phyloP scores from a whole-genome alignment of 768 basidiomycete species.

The Pleurotus salmoneostramineus region DNA sequence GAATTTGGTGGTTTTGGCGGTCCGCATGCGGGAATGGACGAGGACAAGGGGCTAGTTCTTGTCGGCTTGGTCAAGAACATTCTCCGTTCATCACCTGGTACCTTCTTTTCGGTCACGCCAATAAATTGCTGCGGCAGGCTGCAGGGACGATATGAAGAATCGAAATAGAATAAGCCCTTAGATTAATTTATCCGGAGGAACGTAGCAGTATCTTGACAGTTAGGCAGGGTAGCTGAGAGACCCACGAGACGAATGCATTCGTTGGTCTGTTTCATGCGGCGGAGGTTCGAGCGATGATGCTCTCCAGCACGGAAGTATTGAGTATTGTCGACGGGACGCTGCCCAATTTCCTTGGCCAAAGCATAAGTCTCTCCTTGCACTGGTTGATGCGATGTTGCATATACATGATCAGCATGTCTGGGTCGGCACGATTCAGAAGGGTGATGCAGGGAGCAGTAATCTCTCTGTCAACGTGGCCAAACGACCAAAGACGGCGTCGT shows the following conservation, averaged over 20 bases:
- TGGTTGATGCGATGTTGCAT: constrained; percentile 95
- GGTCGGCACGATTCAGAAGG: constrained; percentile 96
- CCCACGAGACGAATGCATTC: constrained; percentile 94
- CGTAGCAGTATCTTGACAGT: constrained; percentile 95
- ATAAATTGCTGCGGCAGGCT: constrained; percentile 95
- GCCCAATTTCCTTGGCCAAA: constrained; percentile 96
- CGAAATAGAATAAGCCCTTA: constrained; percentile 96
- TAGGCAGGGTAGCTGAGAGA: constrained; percentile 97
- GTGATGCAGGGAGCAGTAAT: constrained; percentile 97
- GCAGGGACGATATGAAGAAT: constrained; percentile 90
- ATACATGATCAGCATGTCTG: constrained; percentile 75
- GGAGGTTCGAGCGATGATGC: constrained; percentile 83
- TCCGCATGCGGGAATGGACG: constrained; percentile 98
- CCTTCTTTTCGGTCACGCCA: constrained; percentile 96
- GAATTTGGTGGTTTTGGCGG: constrained; percentile 93
- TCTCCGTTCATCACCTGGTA: constrained; percentile 99
- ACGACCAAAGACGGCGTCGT: constrained; percentile 96
- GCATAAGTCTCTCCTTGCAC: constrained; percentile 87
- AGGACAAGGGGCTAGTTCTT: constrained; percentile 95
- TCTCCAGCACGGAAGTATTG: constrained; percentile 78
- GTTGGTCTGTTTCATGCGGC: constrained; percentile 90
- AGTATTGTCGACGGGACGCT: constrained; percentile 92
- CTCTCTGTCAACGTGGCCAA: constrained; percentile 91
- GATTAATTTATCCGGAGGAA: constrained; percentile 93
- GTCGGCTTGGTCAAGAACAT: constrained; percentile 84